These are phyloP conservation scores for Diaporthe aspalathi DNA, from an alignment of 2,329 filamentous ascomycete genomes.

Conservation along the genomic window DNA sequence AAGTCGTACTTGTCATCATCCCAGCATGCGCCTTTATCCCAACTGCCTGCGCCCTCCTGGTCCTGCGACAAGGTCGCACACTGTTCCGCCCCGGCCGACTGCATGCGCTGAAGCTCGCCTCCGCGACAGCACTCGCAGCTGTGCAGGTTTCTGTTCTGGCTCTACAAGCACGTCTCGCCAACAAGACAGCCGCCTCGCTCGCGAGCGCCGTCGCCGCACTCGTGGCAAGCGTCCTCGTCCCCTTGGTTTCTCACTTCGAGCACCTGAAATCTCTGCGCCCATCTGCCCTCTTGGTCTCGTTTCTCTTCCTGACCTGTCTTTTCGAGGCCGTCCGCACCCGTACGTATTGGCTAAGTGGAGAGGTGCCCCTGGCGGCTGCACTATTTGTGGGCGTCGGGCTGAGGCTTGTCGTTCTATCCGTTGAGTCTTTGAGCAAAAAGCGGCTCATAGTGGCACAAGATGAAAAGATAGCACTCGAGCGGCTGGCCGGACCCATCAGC, in stretches of 20 bases:
- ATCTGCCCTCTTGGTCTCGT: conserved; percentile 39
- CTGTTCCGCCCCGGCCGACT: conserved; percentile 14
- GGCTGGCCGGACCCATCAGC: conserved; percentile 40
- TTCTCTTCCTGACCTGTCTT: conserved; percentile 38
- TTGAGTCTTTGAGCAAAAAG: conserved; percentile 40
- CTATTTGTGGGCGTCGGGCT: conserved; percentile 35
- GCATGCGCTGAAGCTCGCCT: not conserved
- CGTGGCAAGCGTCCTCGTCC: conserved; percentile 34
- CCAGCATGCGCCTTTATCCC: conserved; percentile 37
- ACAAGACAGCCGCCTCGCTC: conserved; percentile 32
- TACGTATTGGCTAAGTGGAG: conserved; percentile 39
- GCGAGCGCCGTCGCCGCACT: conserved; percentile 37
- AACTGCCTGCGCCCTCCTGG: conserved; percentile 29
- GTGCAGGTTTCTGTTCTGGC: not conserved
- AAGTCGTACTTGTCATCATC: conserved; percentile 40
- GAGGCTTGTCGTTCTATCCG: conserved; percentile 39
- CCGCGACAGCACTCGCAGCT: not conserved
- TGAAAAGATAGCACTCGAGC: conserved; percentile 33
- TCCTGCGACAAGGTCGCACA: conserved; percentile 17
- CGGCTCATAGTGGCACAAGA: conserved; percentile 28
- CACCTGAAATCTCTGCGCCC: conserved; percentile 38
- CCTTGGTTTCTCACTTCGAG: conserved; percentile 39
- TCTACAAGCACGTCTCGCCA: not conserved
- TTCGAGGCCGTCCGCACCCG: conserved; percentile 38
- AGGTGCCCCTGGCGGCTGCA: conserved; percentile 32